Evolutionary conservation across 257 asterid genomes (phyloP).

Genomic region (Eucommia ulmoides): DNA sequence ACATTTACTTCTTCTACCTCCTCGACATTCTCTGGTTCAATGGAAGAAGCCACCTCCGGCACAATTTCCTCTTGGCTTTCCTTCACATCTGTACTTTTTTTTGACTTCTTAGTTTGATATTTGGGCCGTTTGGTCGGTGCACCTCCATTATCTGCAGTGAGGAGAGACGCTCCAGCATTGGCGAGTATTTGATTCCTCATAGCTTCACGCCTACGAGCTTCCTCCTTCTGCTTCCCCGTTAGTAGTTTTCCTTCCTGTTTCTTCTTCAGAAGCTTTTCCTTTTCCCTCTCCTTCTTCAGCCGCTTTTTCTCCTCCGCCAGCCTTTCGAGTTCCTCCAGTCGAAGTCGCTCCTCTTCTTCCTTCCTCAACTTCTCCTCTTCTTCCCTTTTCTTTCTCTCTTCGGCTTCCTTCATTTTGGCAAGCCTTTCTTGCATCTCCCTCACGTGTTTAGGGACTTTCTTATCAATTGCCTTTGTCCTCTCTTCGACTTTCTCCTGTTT

Average conservation of each 20-base stretch:
- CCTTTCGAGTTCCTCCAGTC: slow-evolving; percentile 63
- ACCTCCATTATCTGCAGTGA: slow-evolving; percentile 36
- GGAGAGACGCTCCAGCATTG: slow-evolving; percentile 37
- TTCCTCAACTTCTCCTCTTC: slow-evolving; percentile 72
- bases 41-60: slow-evolving; percentile 24
- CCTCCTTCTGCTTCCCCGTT: slow-evolving; percentile 87
- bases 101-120: slow-evolving; percentile 64
- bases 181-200: slow-evolving; percentile 80
- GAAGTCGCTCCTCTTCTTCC: slow-evolving; percentile 84
- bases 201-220: slow-evolving; percentile 78
- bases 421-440: slow-evolving; percentile 89
- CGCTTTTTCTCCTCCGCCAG: slow-evolving; percentile 77
- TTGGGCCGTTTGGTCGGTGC: slow-evolving; percentile 56
- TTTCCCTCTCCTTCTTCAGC: slow-evolving; percentile 77
- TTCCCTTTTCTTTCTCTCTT: slow-evolving; percentile 66
- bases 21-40: slow-evolving; percentile 22
- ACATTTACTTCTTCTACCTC: slow-evolving; percentile 15
- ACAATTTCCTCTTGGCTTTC: slow-evolving; percentile 28
- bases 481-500: slow-evolving; percentile 44
- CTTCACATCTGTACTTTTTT: slow-evolving; percentile 32
- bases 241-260: slow-evolving; percentile 74
- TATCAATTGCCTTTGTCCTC: slow-evolving; percentile 32
- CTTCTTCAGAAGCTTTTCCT: slow-evolving; percentile 71
- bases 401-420: slow-evolving; percentile 60
- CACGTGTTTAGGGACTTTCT: slow-evolving; percentile 70